Base-by-base conservation (phyloP, 2,329 filamentous ascomycete genomes). In the Paecilomyces sp. region DNA sequence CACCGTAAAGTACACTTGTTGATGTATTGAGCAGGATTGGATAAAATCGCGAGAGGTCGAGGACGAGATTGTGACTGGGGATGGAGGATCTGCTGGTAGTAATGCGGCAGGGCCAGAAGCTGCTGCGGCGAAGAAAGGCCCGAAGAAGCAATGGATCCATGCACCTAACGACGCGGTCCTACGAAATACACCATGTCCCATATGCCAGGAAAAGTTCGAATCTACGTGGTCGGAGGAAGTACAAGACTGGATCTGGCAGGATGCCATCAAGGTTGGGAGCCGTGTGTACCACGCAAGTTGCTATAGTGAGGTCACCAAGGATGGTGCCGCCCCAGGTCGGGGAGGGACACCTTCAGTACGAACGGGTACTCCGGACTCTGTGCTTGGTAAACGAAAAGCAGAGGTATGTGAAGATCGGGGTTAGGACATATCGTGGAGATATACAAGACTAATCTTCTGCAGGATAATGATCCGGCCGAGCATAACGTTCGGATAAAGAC, bases 171-270 rank as follows among this genome's bases (percentile, higher is more conserved):
- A 93, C 64, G 83, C 86, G 18, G 83, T 85, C 28, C 82, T 89
- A 28, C 85, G 88, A 60, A 92, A 91, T 70, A 88, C 85, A 15
- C 83, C 89, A 1, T 99, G 94, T 70, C 91, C 92, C 1, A 96
- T 99, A 66, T 97, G 94, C 73, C 92, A 96, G 73, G 94, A 99
- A 72, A 89, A 89, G 65, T 97, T 99, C 68, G 89, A 95, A 76
- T 91, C 90, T 65, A 89, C 89, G 64, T 97, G 92, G 89, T 87
- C 93, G 6, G 91, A 95, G 67, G 91, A 95, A 63, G 90, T 89
- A 18, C 92, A 97, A 74, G 93, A 99, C 70, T 97, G 92, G 84
- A 93, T 99, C 50, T 97, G 94, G 90, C 88, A 91, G 74, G 93
- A 99, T 74, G 90, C 93, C 0, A 82, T 90, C 56, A 84, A 88